Percentiles rank a stretch among this genome's conserved stretches.
Evolutionary conservation across 257 asterid species (phyloP).

Genomic region (Nicotiana undulata): DNA sequence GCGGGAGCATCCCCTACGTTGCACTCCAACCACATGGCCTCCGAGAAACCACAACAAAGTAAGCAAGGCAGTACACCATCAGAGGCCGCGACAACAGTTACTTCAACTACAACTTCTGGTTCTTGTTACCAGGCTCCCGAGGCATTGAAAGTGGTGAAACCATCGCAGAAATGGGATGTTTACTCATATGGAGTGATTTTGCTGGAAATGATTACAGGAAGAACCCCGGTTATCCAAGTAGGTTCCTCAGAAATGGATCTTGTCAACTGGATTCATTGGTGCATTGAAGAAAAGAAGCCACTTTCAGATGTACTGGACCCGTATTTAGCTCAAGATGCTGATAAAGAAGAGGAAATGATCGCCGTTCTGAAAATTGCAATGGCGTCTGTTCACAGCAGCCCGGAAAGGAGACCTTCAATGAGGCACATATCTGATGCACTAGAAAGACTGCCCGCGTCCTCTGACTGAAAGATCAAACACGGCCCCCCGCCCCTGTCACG

Average conservation of each 20-base stretch:
- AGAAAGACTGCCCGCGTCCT: conserved; percentile 43
- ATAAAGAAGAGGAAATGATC: conserved; percentile 79
- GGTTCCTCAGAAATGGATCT: conserved; percentile 59
- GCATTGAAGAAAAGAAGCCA: conserved; percentile 87
- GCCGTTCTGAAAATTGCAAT: conserved; percentile 69
- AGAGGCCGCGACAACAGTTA: conserved; percentile 32
- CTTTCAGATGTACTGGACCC: conserved; percentile 72
- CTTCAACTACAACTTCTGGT: conserved; percentile 43
- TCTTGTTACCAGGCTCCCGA: conserved; percentile 83
- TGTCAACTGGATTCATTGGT: conserved; percentile 75
- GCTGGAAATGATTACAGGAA: conserved; percentile 82
- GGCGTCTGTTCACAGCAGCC: conserved; percentile 70
- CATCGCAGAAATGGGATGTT: conserved; percentile 93
- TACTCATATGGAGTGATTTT: conserved; percentile 73
- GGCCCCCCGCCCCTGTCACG: too few relatives aligned
- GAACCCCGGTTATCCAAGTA: conserved; percentile 48
- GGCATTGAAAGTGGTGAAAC: conserved; percentile 63
- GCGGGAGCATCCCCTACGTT: conserved; percentile 65
- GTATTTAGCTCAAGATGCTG: conserved; percentile 45
- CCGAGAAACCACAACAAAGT: conserved; percentile 44
- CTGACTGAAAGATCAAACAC: conserved; percentile 9
- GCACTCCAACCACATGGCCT: conserved; percentile 45
- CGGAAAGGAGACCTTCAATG: conserved; percentile 78
- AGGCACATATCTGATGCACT: conserved; percentile 59
- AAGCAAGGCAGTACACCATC: conserved; percentile 39